Evolutionary conservation across 345 rosid genomes (phyloP).

Genomic region (Gossypium mustelinum): DNA sequence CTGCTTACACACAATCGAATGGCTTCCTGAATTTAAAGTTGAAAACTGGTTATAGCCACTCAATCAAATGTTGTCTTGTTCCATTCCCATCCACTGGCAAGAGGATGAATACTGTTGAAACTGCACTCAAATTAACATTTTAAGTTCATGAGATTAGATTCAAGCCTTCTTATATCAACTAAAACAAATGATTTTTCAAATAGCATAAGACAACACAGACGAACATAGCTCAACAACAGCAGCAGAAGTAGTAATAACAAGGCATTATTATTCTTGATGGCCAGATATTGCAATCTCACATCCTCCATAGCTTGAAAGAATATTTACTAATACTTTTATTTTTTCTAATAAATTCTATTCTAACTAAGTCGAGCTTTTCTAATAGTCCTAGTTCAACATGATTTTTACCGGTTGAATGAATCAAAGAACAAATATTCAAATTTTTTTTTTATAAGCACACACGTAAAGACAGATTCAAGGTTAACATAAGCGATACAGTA

Average conservation of each 20-base stretch:
- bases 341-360: neutral
- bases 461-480: neutral
- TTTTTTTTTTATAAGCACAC: neutral
- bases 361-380: neutral
- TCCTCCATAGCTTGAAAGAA: neutral
- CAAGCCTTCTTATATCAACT: neutral
- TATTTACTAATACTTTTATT: neutral
- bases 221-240: neutral
- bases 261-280: neutral
- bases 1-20: neutral
- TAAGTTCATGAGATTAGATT: neutral
- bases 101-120: conserved; percentile 28
- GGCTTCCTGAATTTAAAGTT: neutral
- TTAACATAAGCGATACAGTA: conserved; percentile 17
- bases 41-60: neutral
- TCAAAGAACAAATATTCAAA: neutral
- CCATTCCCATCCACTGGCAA: conserved; percentile 7
- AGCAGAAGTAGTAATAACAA: neutral
- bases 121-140: conserved; percentile 26
- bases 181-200: neutral
- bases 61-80: neutral
- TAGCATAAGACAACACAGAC: neutral
- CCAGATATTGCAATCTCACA: neutral
- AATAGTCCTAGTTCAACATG: neutral
- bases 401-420: neutral